Conservation (phyloP, 1,284 basidiomycete genomes). For the Grifola frondosa region DNA sequence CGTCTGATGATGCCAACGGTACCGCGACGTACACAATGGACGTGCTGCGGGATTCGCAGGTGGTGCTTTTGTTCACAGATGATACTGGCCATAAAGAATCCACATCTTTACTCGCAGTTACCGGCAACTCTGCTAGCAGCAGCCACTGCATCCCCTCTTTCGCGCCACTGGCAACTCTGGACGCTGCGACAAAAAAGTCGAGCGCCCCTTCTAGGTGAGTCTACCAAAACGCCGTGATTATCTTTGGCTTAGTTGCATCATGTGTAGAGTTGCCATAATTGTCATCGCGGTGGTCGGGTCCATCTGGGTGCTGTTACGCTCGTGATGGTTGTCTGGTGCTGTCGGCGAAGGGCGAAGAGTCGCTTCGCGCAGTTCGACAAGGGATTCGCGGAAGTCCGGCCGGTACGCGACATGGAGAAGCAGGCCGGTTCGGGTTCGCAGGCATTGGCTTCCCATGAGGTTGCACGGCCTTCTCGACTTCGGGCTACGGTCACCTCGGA, state of each 20-base stretch:
- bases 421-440: slow-evolving; percentile 1
- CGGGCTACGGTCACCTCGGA: slow-evolving; percentile 4
- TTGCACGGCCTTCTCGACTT: slow-evolving; percentile 12
- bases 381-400: slow-evolving; percentile 7
- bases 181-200: slow-evolving; percentile 6
- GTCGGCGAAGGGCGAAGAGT: slow-evolving; percentile 33
- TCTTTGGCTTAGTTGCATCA: background rate
- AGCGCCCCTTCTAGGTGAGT: slow-evolving; percentile 7
- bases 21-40: slow-evolving; percentile 46
- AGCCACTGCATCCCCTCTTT: slow-evolving; percentile 27
- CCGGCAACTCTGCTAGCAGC: slow-evolving; percentile 28
- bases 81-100: slow-evolving; percentile 29
- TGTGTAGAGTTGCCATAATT: slow-evolving; percentile 20
- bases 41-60: slow-evolving; percentile 36
- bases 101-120: slow-evolving; percentile 30
- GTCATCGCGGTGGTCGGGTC: slow-evolving; percentile 41
- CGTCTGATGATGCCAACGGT: slow-evolving; percentile 29
- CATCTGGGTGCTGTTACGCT: slow-evolving; percentile 38
- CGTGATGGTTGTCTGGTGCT: slow-evolving; percentile 43
- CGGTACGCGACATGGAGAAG: slow-evolving; percentile 16
- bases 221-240: no score
- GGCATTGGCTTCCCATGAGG: slow-evolving; percentile 2
- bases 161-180: slow-evolving; percentile 1
- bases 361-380: slow-evolving; percentile 15
- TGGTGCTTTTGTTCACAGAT: slow-evolving; percentile 41